Conservation (phyloP, 345 rosid genomes). For the Eucalyptus sideroxylon region DNA sequence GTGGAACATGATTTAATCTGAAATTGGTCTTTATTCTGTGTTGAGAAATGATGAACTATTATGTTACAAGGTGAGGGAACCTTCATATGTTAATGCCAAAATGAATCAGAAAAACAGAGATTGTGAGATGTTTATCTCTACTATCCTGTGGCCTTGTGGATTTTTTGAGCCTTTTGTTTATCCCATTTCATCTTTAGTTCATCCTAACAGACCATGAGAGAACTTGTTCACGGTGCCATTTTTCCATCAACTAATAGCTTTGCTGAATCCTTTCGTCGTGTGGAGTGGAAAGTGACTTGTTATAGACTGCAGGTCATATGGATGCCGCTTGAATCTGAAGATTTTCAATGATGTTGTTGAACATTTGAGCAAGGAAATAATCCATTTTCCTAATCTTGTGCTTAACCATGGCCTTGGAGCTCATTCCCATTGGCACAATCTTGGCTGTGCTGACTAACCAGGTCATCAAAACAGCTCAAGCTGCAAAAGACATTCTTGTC, state of each 20-base stretch:
- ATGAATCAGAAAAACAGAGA: not conserved
- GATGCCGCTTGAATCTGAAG: not conserved
- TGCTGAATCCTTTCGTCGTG: not conserved
- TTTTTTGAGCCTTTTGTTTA: not conserved
- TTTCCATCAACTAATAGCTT: not conserved
- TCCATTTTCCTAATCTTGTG: not conserved
- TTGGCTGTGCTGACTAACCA: conserved; percentile 47
- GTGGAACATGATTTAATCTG: not conserved
- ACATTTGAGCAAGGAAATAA: not conserved
- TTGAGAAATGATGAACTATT: not conserved
- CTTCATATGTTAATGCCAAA: not conserved
- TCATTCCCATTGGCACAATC: conserved; percentile 56
- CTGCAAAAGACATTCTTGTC: conserved; percentile 48
- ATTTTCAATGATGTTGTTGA: not conserved
- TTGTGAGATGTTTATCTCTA: not conserved
- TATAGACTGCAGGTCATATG: not conserved
- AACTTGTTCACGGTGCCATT: not conserved
- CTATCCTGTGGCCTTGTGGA: not conserved
- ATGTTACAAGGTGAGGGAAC: not conserved
- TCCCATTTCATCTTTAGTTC: not conserved
- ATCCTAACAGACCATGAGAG: not conserved
- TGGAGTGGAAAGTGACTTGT: not conserved
- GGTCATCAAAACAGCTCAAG: conserved; percentile 61
- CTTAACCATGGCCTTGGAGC: conserved; percentile 36
- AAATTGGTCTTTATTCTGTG: not conserved